Evolutionary conservation across 2,329 filamentous ascomycete species (phyloP).

Genomic region (Cadophora sp.): DNA sequence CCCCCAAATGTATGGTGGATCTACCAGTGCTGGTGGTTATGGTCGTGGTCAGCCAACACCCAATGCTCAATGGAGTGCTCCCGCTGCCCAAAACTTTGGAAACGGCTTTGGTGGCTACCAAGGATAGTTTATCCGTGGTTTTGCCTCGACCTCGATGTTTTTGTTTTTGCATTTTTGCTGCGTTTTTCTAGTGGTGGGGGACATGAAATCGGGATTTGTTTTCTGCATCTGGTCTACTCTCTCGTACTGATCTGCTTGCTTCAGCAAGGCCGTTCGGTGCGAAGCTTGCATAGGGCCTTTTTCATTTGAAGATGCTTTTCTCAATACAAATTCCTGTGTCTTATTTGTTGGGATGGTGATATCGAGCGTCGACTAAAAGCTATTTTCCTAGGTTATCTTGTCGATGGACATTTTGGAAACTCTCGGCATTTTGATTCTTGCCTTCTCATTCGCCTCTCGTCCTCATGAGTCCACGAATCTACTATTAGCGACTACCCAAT

Average conservation of each 20-base stretch:
- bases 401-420: conserved; percentile 39
- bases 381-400: conserved; percentile 44
- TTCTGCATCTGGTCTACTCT: conserved; percentile 37
- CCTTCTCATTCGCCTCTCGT: conserved; percentile 42
- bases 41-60: conserved; percentile 68
- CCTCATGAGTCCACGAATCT: conserved; percentile 48
- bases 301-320: conserved; percentile 43
- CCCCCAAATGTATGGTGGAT: conserved; percentile 76
- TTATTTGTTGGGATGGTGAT: conserved; percentile 44
- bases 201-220: conserved; percentile 40
- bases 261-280: conserved; percentile 40
- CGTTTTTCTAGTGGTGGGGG: conserved; percentile 33
- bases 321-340: conserved; percentile 41
- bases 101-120: conserved; percentile 70
- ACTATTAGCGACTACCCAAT: conserved; percentile 48
- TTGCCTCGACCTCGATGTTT: conserved; percentile 11
- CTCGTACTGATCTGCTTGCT: conserved; percentile 33
- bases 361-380: conserved; percentile 41
- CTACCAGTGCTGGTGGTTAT: conserved; percentile 81
- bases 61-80: conserved; percentile 53
- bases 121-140: conserved; percentile 50
- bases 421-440: conserved; percentile 40
- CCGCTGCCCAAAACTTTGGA: conserved; percentile 65
- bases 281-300: conserved; percentile 42
- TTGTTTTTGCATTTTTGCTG: conserved; percentile 34